Evolutionary conservation across 169 alveolate species (phyloP), one percentile per base, ranked within the genome.

Genomic region (Theileria annulata): DNA sequence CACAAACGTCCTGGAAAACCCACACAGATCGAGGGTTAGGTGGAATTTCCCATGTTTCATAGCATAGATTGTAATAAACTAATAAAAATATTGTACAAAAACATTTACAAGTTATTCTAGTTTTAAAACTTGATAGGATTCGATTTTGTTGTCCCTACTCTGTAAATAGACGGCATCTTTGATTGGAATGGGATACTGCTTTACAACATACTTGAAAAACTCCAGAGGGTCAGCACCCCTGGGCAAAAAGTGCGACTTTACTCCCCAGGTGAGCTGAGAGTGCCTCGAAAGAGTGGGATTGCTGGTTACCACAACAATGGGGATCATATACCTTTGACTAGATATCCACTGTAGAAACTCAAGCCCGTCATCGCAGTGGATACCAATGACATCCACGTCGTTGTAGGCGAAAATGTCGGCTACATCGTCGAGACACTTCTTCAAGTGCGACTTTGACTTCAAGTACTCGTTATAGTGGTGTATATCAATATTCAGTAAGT

Each of bases 191-290:
- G 68, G 76, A 62, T 71, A 76, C 37, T 49, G 19, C 21, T 70
- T 59, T 12, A 73, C 71, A 4, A 82, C n/a, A 31, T 66, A 67
- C 49, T 74, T 48, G 30, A 68, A 76, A 42, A 58, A 75, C 9
- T 71, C 72, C 35, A 19, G 5, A 17, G 85, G 71, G 68, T 76
- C 37, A 23, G 69, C 74, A 9, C 78, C 81, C 31, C 12, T 31
- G n/a, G 84, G 88, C 2, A 85, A 60, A 63, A 86, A 42, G 79
- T 82, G 86, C 6, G 94, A 73, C 72, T 90, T 83, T 15, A 90
- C 86, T 23, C 92, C 91, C 94, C 94, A 90, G 15, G 92, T 74
- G 21, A 90, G 79, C 88, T 86, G 92, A 67, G 85, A 64, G 64
- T 83, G 90, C 23, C 94, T 58, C n/a, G 92, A 88, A 28, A 90